Conservation (phyloP, 2,329 filamentous ascomycete genomes). For the Trichoderma harzianum region DNA sequence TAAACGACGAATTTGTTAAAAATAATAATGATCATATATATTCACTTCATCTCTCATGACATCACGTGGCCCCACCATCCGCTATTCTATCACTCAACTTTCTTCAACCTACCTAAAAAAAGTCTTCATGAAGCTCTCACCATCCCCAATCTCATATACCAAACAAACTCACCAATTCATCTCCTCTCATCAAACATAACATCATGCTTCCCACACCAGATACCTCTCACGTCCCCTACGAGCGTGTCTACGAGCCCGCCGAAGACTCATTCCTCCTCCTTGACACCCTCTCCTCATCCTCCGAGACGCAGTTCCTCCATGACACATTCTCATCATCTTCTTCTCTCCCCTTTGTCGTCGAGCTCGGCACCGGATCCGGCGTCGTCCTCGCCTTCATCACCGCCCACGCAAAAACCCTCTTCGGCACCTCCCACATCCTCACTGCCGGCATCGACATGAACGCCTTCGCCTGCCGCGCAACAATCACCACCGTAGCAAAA, state of each 20-base stretch:
- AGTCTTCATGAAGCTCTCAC: constrained; percentile 17
- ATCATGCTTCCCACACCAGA: constrained; percentile 89
- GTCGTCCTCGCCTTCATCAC: constrained; percentile 87
- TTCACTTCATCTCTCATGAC: constrained; percentile 5
- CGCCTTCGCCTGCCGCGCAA: constrained; percentile 74
- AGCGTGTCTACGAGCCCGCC: constrained; percentile 88
- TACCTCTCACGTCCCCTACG: constrained; percentile 85
- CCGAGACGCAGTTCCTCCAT: constrained; percentile 67
- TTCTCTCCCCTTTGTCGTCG: constrained; percentile 57
- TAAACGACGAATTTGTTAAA: neutral
- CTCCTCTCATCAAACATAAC: neutral
- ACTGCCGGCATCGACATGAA: constrained; percentile 83
- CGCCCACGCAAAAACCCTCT: constrained; percentile 68
- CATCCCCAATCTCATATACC: neutral
- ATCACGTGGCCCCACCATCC: constrained; percentile 27
- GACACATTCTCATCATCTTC: constrained; percentile 52
- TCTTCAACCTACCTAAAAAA: neutral
- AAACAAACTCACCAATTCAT: neutral
- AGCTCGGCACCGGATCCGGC: constrained; percentile 88
- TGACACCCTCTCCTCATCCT: constrained; percentile 75
- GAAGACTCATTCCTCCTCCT: constrained; percentile 95
- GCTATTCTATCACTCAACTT: neutral
- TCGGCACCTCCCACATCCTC: constrained; percentile 68
- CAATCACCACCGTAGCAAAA: constrained; percentile 62
- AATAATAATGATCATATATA: neutral